Base-by-base conservation (phyloP, 225 moss, liverwort and hornwort genomes). In the Rhytidiadelphus loreus region DNA sequence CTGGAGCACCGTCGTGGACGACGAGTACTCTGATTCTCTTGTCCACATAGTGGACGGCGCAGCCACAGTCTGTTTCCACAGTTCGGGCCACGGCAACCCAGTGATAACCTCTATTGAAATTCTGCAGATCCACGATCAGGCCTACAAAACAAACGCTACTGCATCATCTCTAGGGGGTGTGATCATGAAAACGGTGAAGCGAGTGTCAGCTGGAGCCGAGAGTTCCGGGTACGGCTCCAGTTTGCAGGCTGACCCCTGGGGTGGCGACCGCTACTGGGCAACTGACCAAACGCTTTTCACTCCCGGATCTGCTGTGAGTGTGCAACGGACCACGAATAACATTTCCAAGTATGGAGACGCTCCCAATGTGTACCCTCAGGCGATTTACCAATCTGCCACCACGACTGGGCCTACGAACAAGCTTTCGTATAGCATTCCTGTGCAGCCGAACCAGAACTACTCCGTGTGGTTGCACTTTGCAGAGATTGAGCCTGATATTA, bases 401-500 rank as follows among this genome's bases (percentile, higher is more conserved):
- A 90, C 94, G 29, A 95, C 97, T 50, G 90, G 52, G 23, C 81
- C 75, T 16, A 80, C n/a, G 19, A 93, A 95, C 33, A 94, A 88
- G 80, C 92, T 98, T 17, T 92, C 95, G 8, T 98, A 96, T 37
- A 92, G 94, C 19, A 93, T 97, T n/a, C 95, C 95, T 57, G 95
- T 98, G 26, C 89, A 90, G 16, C 89, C 98, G 32, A 95, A 95
- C 53, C 96, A 92, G 58, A 98, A 97, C 72, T 98, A 96, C 87
- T 96, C 97, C 16, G 92, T 98, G 44, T 98, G 98, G 97, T 35
- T 98, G 52, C 96, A 98, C 89, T 96, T 98, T 14, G 98, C 97
- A 32, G 98, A 98, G 90, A 97, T 98, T 57, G 85, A 81, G 12
- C 72, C 56, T 57, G 50, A 69, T 12, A 85, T 97, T 9, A 92